Base-by-base conservation (phyloP, 2,329 filamentous ascomycete genomes). In the Calonectria hawksworthii region DNA sequence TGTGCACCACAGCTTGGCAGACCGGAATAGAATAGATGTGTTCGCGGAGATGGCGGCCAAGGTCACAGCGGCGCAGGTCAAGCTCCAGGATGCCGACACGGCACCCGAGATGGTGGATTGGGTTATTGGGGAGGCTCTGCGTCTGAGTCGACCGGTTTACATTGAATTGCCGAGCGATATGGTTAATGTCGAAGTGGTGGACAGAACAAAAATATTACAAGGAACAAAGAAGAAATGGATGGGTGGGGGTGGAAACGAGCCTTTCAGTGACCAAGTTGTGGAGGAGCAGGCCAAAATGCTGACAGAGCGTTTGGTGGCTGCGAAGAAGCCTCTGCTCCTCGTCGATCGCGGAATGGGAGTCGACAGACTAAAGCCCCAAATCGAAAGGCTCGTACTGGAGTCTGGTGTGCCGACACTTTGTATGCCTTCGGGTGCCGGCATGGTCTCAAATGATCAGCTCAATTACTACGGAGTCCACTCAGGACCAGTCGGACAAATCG, bases 381-480 rank as follows among this genome's bases (percentile, higher is more conserved):
- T 63, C 4, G 56, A 41, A 63, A 26, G 11, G 14, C 9, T 63
- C 0, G 34, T 41, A 13, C 7, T 18, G 9, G 36, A 63, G 23
- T 63, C 36, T 3, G 34, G 56, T 11, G 56, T 41, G 18, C 56
- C 56, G 2, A 63, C 56, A 4, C 56, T 63, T 5, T 63, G 56
- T 26, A 28, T 63, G 36, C 56, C 56, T 30, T 63, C 56, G 9
- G 56, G 56, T 0, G 56, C 56, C 9, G 56, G 56, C 3, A 63
- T 63, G 56, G 36, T 63, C 5, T 30, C 56, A 14, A 63, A 63
- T 41, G 14, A 63, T 16, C 56, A 13, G 7, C n/a, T 28, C 8
- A 63, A 63, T 21, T 63, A 63, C 14, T 63, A 63, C 7, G 56
- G 56, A 38, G 56, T 63, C 13, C 56, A 63, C 34, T 63, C 56